Evolutionary conservation across 495 filamentous ascomycete genomes (phyloP).

Genomic region (Daldinia concentrica): DNA sequence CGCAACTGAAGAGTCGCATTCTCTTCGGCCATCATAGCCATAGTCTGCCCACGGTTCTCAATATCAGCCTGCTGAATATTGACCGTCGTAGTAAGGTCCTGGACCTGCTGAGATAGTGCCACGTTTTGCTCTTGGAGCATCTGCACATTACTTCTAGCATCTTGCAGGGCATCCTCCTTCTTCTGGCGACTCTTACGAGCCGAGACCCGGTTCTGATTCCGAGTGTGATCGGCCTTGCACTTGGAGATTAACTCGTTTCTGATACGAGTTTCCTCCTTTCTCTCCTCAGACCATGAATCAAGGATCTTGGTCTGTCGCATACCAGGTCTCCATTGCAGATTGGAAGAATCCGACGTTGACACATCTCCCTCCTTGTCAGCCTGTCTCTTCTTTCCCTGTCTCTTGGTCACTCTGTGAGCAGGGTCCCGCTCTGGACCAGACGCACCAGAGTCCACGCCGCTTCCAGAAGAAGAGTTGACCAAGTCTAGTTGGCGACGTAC

Average conservation of each 20-base stretch:
- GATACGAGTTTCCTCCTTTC: background rate
- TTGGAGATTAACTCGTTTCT: background rate
- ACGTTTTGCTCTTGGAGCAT: background rate
- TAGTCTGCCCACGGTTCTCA: too few species aligned
- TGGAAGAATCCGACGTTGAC: too few species aligned
- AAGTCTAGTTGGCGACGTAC: too few species aligned
- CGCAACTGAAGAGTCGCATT: background rate
- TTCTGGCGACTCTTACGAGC: slow-evolving; percentile 1
- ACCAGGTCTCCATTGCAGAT: background rate
- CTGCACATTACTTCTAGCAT: background rate
- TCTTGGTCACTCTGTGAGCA: background rate
- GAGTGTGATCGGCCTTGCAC: background rate
- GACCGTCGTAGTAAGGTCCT: background rate
- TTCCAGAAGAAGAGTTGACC: background rate
- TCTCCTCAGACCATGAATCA: background rate
- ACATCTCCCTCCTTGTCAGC: too few species aligned
- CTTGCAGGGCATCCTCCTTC: background rate
- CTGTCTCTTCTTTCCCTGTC: background rate
- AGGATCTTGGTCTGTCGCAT: background rate
- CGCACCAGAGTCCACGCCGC: background rate
- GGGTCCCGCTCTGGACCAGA: background rate
- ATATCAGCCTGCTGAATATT: background rate
- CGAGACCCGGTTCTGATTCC: background rate
- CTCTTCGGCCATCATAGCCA: background rate
- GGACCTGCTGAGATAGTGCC: background rate